These are phyloP conservation scores for Lindgomyces ingoldianus DNA, from an alignment of 495 filamentous ascomycete genomes.

Conservation along the genomic window DNA sequence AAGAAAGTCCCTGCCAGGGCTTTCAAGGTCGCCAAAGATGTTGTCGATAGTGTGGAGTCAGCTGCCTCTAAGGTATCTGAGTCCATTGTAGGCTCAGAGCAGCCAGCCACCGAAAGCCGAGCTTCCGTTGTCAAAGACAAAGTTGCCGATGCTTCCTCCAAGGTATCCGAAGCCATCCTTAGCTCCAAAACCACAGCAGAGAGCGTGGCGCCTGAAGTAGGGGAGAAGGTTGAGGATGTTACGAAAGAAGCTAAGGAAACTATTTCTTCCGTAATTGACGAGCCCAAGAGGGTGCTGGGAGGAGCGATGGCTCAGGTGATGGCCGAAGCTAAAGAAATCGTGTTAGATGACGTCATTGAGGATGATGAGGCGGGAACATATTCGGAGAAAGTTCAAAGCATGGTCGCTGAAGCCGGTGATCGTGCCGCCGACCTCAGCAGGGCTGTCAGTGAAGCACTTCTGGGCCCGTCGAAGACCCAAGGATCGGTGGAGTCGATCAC, in stretches of 20 bases:
- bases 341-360: constrained; percentile 57
- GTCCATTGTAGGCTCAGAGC: constrained; percentile 42
- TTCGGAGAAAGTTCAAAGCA: constrained; percentile 54
- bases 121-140: constrained; percentile 41
- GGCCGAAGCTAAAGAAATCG: constrained; percentile 52
- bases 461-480: constrained; percentile 48
- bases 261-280: constrained; percentile 18
- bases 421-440: constrained; percentile 54
- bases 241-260: constrained; percentile 1
- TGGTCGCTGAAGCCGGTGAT: constrained; percentile 55
- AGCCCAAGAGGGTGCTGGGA: constrained; percentile 51
- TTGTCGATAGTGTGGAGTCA: constrained; percentile 46
- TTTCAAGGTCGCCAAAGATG: constrained; percentile 49
- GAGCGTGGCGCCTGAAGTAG: constrained; percentile 21
- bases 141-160: constrained; percentile 40
- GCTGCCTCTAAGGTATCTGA: constrained; percentile 40
- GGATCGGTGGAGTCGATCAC: constrained; percentile 51
- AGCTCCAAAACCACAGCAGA: constrained; percentile 36
- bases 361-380: constrained; percentile 51
- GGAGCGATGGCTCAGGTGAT: constrained; percentile 59
- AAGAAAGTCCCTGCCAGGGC: constrained; percentile 53
- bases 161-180: constrained; percentile 44
- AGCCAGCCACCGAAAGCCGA: constrained; percentile 43
- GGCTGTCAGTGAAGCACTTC: constrained; percentile 57
- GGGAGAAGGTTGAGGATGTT: constrained; percentile 24